Conservation (phyloP, 352 stramenopile species). For the Peronospora destructor region DNA sequence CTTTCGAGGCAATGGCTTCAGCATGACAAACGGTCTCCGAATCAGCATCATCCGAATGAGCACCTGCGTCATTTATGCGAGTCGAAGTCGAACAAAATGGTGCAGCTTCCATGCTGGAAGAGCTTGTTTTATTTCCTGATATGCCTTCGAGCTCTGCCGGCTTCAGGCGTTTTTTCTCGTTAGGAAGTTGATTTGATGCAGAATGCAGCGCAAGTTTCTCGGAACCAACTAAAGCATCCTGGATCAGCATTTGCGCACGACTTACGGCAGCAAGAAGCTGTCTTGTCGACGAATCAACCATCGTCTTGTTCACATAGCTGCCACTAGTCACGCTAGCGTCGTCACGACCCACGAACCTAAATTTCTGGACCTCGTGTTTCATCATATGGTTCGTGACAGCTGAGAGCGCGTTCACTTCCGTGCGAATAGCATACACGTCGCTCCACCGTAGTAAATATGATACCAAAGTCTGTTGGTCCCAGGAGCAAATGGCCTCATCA, state of each 20-base stretch:
- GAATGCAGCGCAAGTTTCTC: conserved; percentile 43
- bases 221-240: conserved; percentile 24
- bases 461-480: conserved; percentile 24
- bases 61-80: neutral
- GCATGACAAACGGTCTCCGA: neutral
- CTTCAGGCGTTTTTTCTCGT: conserved; percentile 16
- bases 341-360: neutral
- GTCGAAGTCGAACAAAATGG: neutral
- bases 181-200: conserved; percentile 31
- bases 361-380: conserved; percentile 26
- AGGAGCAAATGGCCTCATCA: conserved; percentile 27
- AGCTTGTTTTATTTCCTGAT: neutral
- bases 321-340: neutral
- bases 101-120: conserved; percentile 2
- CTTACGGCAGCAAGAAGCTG: conserved; percentile 25
- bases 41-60: neutral
- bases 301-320: neutral
- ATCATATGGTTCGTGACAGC: conserved; percentile 34
- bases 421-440: conserved; percentile 36
- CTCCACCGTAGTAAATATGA: conserved; percentile 43
- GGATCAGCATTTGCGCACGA: conserved; percentile 28
- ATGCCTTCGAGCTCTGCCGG: conserved; percentile 1
- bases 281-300: conserved; percentile 12
- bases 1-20: neutral
- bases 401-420: conserved; percentile 29